These are phyloP conservation scores for Acanthamoeba triangularis DNA, from an alignment of 208 protist genomes.

Conservation along the genomic window DNA sequence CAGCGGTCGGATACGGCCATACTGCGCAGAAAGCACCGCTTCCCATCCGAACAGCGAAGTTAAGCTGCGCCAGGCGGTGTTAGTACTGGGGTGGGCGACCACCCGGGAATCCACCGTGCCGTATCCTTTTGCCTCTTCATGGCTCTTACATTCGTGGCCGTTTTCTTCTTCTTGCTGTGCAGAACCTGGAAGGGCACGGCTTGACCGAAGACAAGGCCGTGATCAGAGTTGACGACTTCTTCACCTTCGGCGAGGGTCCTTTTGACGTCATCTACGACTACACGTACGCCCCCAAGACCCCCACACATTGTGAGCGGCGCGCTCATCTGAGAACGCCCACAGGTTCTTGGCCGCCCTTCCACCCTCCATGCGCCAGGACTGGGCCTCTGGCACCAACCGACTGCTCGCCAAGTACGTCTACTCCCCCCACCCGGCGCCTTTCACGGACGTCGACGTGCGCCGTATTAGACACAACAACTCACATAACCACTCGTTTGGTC, in stretches of 20 bases:
- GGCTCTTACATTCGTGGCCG: background rate
- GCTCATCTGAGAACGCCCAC: background rate
- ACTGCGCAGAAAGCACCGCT: too few relatives aligned
- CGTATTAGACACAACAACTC: background rate
- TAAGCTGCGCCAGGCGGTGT: too few relatives aligned
- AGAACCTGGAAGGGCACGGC: background rate
- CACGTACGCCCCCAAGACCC: background rate
- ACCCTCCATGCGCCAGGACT: conserved; percentile 6
- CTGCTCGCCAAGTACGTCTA: background rate
- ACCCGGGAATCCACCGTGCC: too few relatives aligned
- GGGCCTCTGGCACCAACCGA: background rate
- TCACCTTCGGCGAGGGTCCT: conserved; percentile 15
- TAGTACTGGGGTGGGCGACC: too few relatives aligned
- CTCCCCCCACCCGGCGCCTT: background rate
- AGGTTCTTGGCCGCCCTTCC: conserved; percentile 39
- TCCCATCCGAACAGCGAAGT: too few relatives aligned
- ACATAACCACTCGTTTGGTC: background rate
- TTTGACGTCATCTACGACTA: conserved; percentile 66
- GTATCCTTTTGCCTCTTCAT: too few relatives aligned
- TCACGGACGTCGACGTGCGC: background rate
- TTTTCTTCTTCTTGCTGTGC: background rate
- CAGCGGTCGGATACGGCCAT: too few relatives aligned
- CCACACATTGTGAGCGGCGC: background rate
- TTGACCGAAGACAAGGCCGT: conserved; percentile 43
- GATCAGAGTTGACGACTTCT: conserved; percentile 38